Evolutionary conservation across 225 moss, liverwort and hornwort species (phyloP), one percentile per base, ranked within the genome.

Genomic region (Sphagnum contortum): DNA sequence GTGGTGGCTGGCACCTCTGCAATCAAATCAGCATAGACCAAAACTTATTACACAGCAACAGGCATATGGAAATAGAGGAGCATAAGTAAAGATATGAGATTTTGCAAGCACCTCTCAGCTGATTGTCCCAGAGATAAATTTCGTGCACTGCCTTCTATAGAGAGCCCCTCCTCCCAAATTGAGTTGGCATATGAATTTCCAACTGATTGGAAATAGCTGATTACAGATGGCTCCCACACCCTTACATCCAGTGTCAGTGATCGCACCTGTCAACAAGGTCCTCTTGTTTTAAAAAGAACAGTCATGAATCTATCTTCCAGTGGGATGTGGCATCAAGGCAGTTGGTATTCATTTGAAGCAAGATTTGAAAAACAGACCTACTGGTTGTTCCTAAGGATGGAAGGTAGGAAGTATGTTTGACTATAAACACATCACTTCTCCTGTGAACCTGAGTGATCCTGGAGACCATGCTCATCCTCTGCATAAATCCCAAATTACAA

Each of bases 201-300:
- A 48, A 91, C 82, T 6, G 91, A 81, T 49, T 91, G 83, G 69
- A 95, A 95, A 65, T 87, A 95, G 10, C 87, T 77, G 56, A 95
- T 86, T 55, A 95, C 91, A 60, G 94, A 95, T 12, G 94, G 89
- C 73, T 95, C 94, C 94, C 94, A 95, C 68, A 88, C 94, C 76
- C 81, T 89, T 66, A 95, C 94, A 74, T 95, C 94, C 11, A 95
- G 78, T 50, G 89, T 89, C 72, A 95, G 71, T 54, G 94, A 95
- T 63, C 94, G 86, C 88, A 91, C 89, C 81, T 85, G 76, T 47
- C 55, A 67, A 63, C 48, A 6, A 74, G 29, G 29, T 29, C 29
- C 29, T 29, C 29, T 29, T 29, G 29, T 29, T 29, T 29, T 29
- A 29, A 29, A 29, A 29, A 29, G 29, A 29, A 1, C 29, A 29